These are phyloP conservation scores for Leccinum incarnatum DNA, from an alignment of 768 basidiomycete species.

Conservation along the genomic window DNA sequence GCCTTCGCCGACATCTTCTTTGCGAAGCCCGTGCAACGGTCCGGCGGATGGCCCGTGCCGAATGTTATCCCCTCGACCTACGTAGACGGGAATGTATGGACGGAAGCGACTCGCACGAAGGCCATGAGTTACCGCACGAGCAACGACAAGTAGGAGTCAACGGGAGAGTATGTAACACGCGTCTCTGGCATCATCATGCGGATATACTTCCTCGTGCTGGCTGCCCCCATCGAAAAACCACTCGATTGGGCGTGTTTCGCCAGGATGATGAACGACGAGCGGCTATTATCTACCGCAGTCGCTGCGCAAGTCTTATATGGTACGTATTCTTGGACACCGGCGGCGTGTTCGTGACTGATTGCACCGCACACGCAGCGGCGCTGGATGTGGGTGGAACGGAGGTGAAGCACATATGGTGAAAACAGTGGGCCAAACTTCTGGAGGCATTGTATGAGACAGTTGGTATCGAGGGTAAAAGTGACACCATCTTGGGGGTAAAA, in stretches of 20 bases:
- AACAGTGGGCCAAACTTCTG: constrained; percentile 75
- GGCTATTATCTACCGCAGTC: constrained; percentile 53
- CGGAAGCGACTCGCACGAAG: constrained; percentile 42
- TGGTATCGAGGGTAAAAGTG: constrained; percentile 41
- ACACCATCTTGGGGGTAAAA: constrained; percentile 49
- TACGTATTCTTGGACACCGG: constrained; percentile 26
- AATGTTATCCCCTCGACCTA: constrained; percentile 53
- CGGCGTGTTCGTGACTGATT: constrained; percentile 8
- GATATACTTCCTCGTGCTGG: constrained; percentile 77
- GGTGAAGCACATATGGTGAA: constrained; percentile 66
- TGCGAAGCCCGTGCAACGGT: constrained; percentile 80
- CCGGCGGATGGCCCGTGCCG: constrained; percentile 87
- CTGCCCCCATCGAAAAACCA: constrained; percentile 40
- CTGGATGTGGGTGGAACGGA: constrained; percentile 67
- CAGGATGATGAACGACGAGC: constrained; percentile 52
- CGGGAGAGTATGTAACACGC: constrained; percentile 61
- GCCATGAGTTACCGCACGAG: constrained; percentile 55
- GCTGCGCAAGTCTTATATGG: constrained; percentile 69
- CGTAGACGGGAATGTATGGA: constrained; percentile 48
- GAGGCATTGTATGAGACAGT: constrained; percentile 59
- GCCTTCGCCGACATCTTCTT: constrained; percentile 75
- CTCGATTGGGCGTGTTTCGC: constrained; percentile 66
- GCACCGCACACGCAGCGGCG: constrained; percentile 50
- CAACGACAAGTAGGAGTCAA: constrained; percentile 48
- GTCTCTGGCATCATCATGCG: constrained; percentile 72